Conservation (phyloP, 2,329 filamentous ascomycete species). For the Cladosporium sp. region DNA sequence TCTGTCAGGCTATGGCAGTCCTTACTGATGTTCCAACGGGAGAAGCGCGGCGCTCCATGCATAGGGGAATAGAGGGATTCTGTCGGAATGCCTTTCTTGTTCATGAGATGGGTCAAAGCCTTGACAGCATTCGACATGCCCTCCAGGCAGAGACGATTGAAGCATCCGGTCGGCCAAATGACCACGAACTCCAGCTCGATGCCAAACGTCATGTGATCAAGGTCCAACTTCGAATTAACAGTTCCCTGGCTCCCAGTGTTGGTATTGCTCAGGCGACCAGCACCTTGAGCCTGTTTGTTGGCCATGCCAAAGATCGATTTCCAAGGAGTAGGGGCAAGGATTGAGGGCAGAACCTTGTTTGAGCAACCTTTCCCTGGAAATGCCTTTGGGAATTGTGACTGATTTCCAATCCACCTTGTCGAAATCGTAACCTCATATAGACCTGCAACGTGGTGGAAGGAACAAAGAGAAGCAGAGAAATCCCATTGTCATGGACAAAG, state of each 20-base stretch:
- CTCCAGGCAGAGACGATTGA: not conserved
- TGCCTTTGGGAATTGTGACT: no score
- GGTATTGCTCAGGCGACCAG: not conserved
- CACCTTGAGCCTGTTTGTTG: not conserved
- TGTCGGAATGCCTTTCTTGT: not conserved
- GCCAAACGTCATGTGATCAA: slow-evolving; percentile 16
- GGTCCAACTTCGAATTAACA: not conserved
- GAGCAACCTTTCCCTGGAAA: no score
- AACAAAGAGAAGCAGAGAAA: no score
- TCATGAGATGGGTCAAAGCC: not conserved
- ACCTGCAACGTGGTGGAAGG: no score
- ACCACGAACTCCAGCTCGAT: slow-evolving; percentile 18
- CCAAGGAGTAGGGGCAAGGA: no score
- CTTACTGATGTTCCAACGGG: slow-evolving; percentile 5
- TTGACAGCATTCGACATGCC: not conserved
- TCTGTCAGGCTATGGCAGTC: slow-evolving; percentile 6
- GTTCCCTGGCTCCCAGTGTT: not conserved
- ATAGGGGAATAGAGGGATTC: not conserved
- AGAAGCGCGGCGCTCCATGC: not conserved
- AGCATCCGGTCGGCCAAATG: slow-evolving; percentile 9
- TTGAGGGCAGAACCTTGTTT: no score
- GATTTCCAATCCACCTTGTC: no score
- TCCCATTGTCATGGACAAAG: no score
- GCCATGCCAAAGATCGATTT: not conserved
- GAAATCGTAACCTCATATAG: no score